Evolutionary conservation across 1,139 yeast genomes (phyloP), one percentile per base, ranked within the genome.

Genomic region (Lodderomyces oxycetoniae): DNA sequence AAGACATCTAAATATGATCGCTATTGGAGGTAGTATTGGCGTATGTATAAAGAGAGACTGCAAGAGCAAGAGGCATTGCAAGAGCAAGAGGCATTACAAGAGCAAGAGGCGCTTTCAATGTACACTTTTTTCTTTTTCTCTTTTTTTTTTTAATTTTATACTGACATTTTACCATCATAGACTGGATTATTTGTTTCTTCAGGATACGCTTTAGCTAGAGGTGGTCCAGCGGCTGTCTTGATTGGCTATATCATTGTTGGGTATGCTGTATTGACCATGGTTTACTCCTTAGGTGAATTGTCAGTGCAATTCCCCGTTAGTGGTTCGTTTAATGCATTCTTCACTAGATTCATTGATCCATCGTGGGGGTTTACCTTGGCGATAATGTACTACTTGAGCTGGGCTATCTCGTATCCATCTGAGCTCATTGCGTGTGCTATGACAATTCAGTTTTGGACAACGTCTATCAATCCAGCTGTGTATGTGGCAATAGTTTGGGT

Each of bases 171-270:
- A n/a, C n/a, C n/a, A n/a, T 20, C n/a, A 20, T 8, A 14, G 6
- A 27, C 35, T 5, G 38, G 38, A 2, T 25, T 35, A 13, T 35
- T 70, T 48, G 83, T 86, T 9, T 82, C 87, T 37, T 74, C 81
- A 40, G 95, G 94, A 19, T 68, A 71, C 35, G 82, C 83, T 2
- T 62, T 87, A 42, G 63, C 71, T 36, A 65, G 61, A 13, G 84
- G 85, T 53, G 91, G 91, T 28, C 89, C 91, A 10, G 87, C 79
- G 3, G 67, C 79, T 31, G 53, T 78, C 29, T 61, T 79, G 21
- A 71, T 79, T 38, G 79, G 74, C 43, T 62, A 48, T 48, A 60
- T 59, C 47, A 53, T 67, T 37, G 67, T 67, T 21, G 72, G 72
- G 20, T 53, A 57, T 34, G 50, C 67, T 39, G 57, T 78, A 40